Conservation (phyloP, 1,284 basidiomycete genomes). For the Malassezia slooffiae region DNA sequence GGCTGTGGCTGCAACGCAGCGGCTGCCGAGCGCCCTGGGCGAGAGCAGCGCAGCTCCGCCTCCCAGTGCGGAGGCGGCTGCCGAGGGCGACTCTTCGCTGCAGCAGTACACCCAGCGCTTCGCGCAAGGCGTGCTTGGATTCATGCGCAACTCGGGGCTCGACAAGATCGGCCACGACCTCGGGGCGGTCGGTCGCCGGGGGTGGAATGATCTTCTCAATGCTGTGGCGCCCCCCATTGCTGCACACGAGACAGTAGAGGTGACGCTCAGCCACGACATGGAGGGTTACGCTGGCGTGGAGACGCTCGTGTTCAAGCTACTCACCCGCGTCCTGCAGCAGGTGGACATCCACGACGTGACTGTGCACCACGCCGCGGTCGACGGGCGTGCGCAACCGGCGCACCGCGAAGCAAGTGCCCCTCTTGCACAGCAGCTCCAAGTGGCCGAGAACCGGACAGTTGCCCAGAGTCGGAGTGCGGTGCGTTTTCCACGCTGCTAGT, state of each 20-base stretch:
- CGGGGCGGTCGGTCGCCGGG: constrained; percentile 28
- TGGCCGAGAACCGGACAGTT: too few species aligned
- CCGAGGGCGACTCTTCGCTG: not conserved
- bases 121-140: constrained; percentile 31
- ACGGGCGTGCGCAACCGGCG: constrained; percentile 6
- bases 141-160: constrained; percentile 30
- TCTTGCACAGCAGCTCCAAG: too few species aligned
- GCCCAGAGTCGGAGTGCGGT: too few species aligned
- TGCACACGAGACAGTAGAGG: constrained; percentile 90
- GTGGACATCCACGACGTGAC: constrained; percentile 20
- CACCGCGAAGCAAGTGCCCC: too few species aligned
- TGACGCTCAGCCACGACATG: constrained; percentile 85
- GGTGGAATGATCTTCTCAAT: constrained; percentile 65
- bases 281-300: constrained; percentile 89
- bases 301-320: constrained; percentile 66
- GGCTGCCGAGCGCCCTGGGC: not conserved
- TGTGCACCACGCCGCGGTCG: not conserved
- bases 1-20: constrained; percentile 16
- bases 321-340: constrained; percentile 40
- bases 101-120: constrained; percentile 16
- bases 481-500: too few species aligned
- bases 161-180: constrained; percentile 38
- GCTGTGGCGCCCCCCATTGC: constrained; percentile 95
- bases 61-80: too few species aligned
- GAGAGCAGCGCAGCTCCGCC: not conserved